Conservation (phyloP, 768 basidiomycete genomes). For the Amylocystis lapponica region DNA sequence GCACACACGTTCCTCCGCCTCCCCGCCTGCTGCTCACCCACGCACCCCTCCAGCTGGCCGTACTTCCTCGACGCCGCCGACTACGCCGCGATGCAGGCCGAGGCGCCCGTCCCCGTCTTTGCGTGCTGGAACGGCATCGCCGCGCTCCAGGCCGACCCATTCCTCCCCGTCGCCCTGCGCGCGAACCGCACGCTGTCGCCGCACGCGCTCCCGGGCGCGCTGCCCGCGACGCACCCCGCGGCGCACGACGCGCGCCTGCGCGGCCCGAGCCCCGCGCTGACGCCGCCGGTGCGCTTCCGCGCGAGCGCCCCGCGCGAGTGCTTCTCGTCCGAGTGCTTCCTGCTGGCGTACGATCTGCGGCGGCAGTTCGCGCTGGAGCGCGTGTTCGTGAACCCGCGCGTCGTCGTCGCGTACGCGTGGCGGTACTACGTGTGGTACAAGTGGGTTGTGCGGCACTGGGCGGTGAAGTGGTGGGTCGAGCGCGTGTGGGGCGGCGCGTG, state of each 20-base stretch:
- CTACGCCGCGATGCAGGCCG: slow-evolving; percentile 29
- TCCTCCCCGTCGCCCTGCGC: slow-evolving; percentile 35
- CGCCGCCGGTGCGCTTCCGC: slow-evolving; percentile 29
- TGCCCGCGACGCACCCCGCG: slow-evolving; percentile 26
- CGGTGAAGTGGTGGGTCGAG: slow-evolving; percentile 38
- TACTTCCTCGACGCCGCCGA: slow-evolving; percentile 36
- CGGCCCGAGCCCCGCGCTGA: slow-evolving; percentile 23
- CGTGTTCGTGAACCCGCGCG: slow-evolving; percentile 35
- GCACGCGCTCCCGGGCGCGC: slow-evolving; percentile 22
- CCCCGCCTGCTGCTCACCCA: background rate
- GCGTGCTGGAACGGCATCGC: slow-evolving; percentile 43
- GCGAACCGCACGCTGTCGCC: slow-evolving; percentile 31
- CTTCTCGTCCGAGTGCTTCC: slow-evolving; percentile 35
- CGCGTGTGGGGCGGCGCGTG: slow-evolving; percentile 30
- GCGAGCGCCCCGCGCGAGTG: slow-evolving; percentile 20
- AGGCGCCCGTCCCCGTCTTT: slow-evolving; percentile 38
- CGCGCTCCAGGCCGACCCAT: slow-evolving; percentile 34
- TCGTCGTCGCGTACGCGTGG: slow-evolving; percentile 33
- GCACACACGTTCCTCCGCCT: background rate
- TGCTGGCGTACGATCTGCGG: slow-evolving; percentile 38
- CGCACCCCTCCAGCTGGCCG: slow-evolving; percentile 35
- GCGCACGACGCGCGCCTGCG: slow-evolving; percentile 14
- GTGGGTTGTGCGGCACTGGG: slow-evolving; percentile 30
- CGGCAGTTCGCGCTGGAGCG: slow-evolving; percentile 32
- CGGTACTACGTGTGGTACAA: slow-evolving; percentile 22